Evolutionary conservation across 441 rosid genomes (phyloP), one percentile per base, ranked within the genome.

Genomic region (Erodium trifolium): DNA sequence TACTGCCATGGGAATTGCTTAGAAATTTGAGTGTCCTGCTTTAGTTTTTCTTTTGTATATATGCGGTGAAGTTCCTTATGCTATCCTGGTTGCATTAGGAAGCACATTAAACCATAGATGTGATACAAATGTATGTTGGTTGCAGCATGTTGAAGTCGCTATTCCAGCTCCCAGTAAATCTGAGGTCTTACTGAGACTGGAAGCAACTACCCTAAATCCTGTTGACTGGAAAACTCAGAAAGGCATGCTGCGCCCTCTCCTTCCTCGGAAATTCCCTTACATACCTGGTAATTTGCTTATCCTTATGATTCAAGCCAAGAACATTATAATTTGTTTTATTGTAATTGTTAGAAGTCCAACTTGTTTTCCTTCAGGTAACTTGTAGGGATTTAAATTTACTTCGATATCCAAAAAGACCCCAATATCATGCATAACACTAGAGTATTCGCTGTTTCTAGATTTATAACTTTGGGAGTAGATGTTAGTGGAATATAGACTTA

Each of bases 281-380:
- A 43, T 43, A 5, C 49, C 49, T 43, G 49, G 49, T 43, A 43
- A 34, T 18, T 63, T 14, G 3, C 37, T 34, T 34, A 34, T 5
- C 37, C 16, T 49, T n/a, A 12, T 63, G 7, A 19, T 71, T 27
- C 57, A 49, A 49, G 57, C 57, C 57, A 49, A 49, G 57, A 49
- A n/a, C 57, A 11, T 49, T 34, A 49, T 2, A 12, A 49, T 12
- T 49, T 49, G 12, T 9, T 47, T 47, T 12, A 12, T 47, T 47
- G 16, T 49, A 13, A 49, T 49, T 49, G 57, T 49, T 49, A 49
- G 57, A 11, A n/a, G 16, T 49, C 13, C 57, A 49, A 49, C 14
- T 49, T n/a, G 16, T 49, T 49, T 49, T n/a, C 4, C 14, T 49
- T 49, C 16, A 0, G 55, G 4, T 9, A 47, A 47, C 55, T 47